Conservation (phyloP, 768 basidiomycete genomes). For the Pholiota molesta region DNA sequence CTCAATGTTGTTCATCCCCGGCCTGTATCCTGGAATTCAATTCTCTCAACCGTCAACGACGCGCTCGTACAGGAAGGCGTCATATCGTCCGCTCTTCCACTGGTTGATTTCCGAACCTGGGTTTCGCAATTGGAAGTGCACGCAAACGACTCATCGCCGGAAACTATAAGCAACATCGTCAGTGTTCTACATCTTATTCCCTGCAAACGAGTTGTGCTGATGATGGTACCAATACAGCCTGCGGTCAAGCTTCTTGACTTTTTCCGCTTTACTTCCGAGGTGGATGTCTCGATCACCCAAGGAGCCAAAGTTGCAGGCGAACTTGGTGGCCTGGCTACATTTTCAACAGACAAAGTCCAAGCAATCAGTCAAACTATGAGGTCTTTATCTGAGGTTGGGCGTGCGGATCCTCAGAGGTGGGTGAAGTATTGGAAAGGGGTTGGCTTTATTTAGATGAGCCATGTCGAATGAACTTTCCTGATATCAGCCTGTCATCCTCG, state of each 20-base stretch:
- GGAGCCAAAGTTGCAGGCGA: slow-evolving; percentile 13
- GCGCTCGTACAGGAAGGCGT: slow-evolving; percentile 20
- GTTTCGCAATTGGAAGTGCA: slow-evolving; percentile 15
- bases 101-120: slow-evolving; percentile 22
- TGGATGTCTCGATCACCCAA: slow-evolving; percentile 21
- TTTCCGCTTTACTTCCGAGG: slow-evolving; percentile 24
- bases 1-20: slow-evolving; percentile 38
- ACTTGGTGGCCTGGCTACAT: slow-evolving; percentile 25
- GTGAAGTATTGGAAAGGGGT: slow-evolving; percentile 39
- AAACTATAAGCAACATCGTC: slow-evolving; percentile 19
- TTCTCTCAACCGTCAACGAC: slow-evolving; percentile 23
- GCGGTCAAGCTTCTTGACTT: slow-evolving; percentile 37
- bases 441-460: slow-evolving; percentile 21
- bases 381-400: slow-evolving; percentile 25
- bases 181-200: slow-evolving; percentile 1
- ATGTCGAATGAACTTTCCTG: too few relatives aligned
- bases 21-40: not conserved
- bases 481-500: too few relatives aligned
- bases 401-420: slow-evolving; percentile 32
- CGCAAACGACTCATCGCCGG: slow-evolving; percentile 8
- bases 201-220: not conserved
- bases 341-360: slow-evolving; percentile 30
- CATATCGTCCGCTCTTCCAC: slow-evolving; percentile 10
- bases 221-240: slow-evolving; percentile 25
- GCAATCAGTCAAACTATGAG: slow-evolving; percentile 36